Evolutionary conservation across 2,329 filamentous ascomycete species (phyloP).

Genomic region (Nothomitra cinnamomea): DNA sequence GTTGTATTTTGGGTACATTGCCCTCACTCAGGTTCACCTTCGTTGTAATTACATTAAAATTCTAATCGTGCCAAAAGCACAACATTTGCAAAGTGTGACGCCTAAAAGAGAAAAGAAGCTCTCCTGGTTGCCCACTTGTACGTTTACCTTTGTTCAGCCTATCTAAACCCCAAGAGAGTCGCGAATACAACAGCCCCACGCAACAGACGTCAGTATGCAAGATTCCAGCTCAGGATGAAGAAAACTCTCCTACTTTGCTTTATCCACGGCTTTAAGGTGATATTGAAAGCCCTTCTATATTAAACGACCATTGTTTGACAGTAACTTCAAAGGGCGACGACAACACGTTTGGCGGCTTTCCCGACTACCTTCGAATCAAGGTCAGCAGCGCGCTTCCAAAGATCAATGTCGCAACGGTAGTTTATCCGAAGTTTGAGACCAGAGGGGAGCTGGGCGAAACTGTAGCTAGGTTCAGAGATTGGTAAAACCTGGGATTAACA

Average conservation of each 20-base stretch:
- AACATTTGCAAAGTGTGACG: no score
- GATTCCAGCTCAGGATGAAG: slow-evolving; percentile 21
- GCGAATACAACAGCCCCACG: neutral
- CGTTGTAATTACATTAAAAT: neutral
- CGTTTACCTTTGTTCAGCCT: no score
- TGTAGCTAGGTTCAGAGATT: slow-evolving; percentile 29
- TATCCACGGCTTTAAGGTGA: slow-evolving; percentile 31
- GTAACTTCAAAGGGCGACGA: slow-evolving; percentile 26
- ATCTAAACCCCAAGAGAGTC: no score
- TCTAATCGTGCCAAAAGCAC: no score
- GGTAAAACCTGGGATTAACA: slow-evolving; percentile 18
- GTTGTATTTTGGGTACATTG: neutral
- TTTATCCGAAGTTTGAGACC: slow-evolving; percentile 33
- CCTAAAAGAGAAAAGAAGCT: neutral
- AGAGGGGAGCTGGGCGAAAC: slow-evolving; percentile 29
- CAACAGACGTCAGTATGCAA: neutral
- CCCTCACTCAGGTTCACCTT: neutral
- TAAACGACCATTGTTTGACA: neutral
- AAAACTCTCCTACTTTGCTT: slow-evolving; percentile 30
- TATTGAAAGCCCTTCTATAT: neutral
- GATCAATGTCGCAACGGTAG: slow-evolving; percentile 23
- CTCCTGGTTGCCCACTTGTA: no score
- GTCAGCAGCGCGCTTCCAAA: slow-evolving; percentile 26
- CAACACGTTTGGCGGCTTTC: slow-evolving; percentile 30
- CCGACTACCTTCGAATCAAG: slow-evolving; percentile 25